Evolutionary conservation across 1,139 yeast genomes (phyloP).

Genomic region (Scheffersomyces parashehatae): DNA sequence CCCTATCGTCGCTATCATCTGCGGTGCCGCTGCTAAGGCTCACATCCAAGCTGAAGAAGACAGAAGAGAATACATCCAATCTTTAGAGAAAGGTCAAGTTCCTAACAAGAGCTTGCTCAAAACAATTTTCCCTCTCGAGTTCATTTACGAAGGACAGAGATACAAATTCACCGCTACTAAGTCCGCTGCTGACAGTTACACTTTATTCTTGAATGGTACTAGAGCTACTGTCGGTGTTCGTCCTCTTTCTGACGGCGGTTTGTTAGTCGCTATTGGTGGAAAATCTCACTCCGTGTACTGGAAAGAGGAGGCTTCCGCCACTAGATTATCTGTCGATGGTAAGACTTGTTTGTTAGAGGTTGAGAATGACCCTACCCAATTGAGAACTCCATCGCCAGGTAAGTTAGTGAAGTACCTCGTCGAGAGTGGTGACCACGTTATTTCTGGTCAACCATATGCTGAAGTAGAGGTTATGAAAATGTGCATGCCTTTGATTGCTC

Average conservation of each 20-base stretch:
- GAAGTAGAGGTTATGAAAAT: slow-evolving; percentile 99
- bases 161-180: slow-evolving; percentile 95
- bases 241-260: slow-evolving; percentile 90
- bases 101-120: slow-evolving; percentile 77
- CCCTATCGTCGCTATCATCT: slow-evolving; percentile 81
- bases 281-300: slow-evolving; percentile 93
- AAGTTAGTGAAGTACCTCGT: slow-evolving; percentile 90
- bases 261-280: slow-evolving; percentile 84
- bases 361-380: slow-evolving; percentile 97
- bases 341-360: slow-evolving; percentile 91
- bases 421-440: slow-evolving; percentile 92
- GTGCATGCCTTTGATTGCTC: slow-evolving; percentile 92
- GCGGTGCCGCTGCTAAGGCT: slow-evolving; percentile 97
- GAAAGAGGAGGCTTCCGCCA: slow-evolving; percentile 96
- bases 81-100: slow-evolving; percentile 93
- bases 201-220: slow-evolving; percentile 90
- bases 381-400: slow-evolving; percentile 99
- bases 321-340: slow-evolving; percentile 93
- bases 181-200: slow-evolving; percentile 80
- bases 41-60: slow-evolving; percentile 77
- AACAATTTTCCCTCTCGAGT: slow-evolving; percentile 89
- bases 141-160: slow-evolving; percentile 90
- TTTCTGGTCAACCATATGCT: slow-evolving; percentile 92
- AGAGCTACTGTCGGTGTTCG: slow-evolving; percentile 86
- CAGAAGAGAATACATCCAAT: slow-evolving; percentile 63